Evolutionary conservation across 371 early-diverging fungal species (phyloP), one percentile per base, ranked within the genome.

Genomic region (Mucor plumbeus): DNA sequence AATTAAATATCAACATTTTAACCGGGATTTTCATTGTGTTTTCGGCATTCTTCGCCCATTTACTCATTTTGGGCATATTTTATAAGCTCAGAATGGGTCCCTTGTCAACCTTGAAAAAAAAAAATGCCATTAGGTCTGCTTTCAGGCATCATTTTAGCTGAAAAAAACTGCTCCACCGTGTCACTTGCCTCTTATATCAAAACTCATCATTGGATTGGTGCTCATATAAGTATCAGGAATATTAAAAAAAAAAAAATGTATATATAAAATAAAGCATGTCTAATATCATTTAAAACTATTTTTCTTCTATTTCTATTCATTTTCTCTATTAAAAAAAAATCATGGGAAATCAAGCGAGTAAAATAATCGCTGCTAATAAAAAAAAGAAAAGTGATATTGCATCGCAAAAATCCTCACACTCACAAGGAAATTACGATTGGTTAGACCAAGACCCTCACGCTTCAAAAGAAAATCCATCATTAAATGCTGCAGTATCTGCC

Each of bases 301-400:
- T 35, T 53, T 56, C 39, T 57, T 57, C 19, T 33, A 48, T 47
- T 44, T 17, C 35, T 61, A 26, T 48, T 61, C 34, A 14, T 35
- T 34, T 35, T 34, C 31, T 19, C 47, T 48, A n/a, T n/a, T n/a
- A 35, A 21, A 17, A 10, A 48, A 38, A 33, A 48, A 10, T 59
- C 40, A 81, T 81, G 81, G 81, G 81, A 26, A 81, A 78, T 48
- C 81, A 81, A 70, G 71, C 81, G 4, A 81, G 81, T 53, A 65
- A 68, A 64, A 65, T 77, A 5, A 61, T 67, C 31, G 63, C 63
- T 7, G 55, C 21, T 6, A 71, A 38, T 35, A 71, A 54, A 47
- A 71, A 55, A 40, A 35, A 60, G 60, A 41, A 59, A 64, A 53
- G 44, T 56, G 50, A 69, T 40, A 31, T 50, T 44, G 55, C 44